Conservation (phyloP, 345 rosid genomes). For the Syzygium grande region DNA sequence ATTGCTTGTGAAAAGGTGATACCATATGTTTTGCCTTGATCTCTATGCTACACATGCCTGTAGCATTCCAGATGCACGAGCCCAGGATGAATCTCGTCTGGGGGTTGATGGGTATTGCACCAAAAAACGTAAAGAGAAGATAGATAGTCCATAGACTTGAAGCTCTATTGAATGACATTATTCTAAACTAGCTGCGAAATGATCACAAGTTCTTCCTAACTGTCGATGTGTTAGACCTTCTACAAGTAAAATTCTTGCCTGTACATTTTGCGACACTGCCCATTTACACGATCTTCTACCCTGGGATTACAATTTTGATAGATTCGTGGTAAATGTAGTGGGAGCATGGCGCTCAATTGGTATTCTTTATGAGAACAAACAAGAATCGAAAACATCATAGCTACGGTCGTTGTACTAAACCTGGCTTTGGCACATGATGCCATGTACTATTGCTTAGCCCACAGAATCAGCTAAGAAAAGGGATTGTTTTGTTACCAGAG, state of each 20-base stretch:
- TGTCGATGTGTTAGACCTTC: neutral
- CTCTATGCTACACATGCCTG: neutral
- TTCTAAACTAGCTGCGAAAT: neutral
- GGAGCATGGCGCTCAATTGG: neutral
- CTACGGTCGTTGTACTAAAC: neutral
- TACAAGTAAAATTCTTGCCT: neutral
- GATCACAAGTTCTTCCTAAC: neutral
- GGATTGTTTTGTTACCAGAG: neutral
- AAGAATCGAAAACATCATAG: neutral
- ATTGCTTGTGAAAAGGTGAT: neutral
- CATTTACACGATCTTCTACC: neutral
- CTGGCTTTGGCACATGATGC: neutral
- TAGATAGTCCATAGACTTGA: neutral
- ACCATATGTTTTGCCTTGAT: neutral
- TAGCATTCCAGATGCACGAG: neutral
- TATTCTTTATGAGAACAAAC: neutral
- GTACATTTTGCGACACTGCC: neutral
- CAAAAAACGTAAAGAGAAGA: neutral
- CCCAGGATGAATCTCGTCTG: neutral
- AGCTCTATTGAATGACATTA: neutral
- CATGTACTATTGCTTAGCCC: neutral
- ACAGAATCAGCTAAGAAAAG: neutral
- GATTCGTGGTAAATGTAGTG: neutral
- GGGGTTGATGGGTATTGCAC: neutral
- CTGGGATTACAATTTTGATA: neutral